Evolutionary conservation across 768 basidiomycete genomes (phyloP), one percentile per base, ranked within the genome.

Genomic region (Exsudoporus frostii): DNA sequence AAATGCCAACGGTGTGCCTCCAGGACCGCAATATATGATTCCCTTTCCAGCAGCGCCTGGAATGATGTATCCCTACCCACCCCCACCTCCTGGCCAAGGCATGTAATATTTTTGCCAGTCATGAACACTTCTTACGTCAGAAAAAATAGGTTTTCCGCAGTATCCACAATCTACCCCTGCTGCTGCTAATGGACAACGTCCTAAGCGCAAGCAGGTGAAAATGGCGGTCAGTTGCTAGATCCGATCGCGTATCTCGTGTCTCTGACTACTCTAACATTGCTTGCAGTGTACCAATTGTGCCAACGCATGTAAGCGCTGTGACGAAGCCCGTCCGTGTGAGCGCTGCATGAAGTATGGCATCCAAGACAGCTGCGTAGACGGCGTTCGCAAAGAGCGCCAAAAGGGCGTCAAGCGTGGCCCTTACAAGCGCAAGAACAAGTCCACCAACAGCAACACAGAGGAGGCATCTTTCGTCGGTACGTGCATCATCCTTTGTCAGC

Each of bases 301-400:
- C 11, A 72, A 72, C 22, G 80, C 80, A 9, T 82, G 80, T 64
- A 82, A 82, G 64, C 76, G 80, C 20, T 82, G 80, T 45, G 80
- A 82, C 58, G 80, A 83, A 33, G 68, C 71, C 6, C 79, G 84
- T 40, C 84, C 84, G 2, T 86, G 84, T 66, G 78, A 80, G 49
- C 77, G 84, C 27, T 86, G 84, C 58, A 63, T 78, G 54, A 85
- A 84, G 65, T 85, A 85, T 59, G 83, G 82, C 4, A 73, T 84
- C 32, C 75, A 76, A 13, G 74, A 78, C 25, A 68, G 74, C n/a
- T 86, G 84, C 57, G 58, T 76, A 3, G 84, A 86, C 58, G 83
- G 84, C 2, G 71, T 77, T 17, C 72, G 85, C 55, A 86, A 86
- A 64, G 84, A 85, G 65, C 76, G 85, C 51, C 83, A 84, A 61